Base-by-base conservation (phyloP, 2,329 filamentous ascomycete species). In the Hirsutella thompsonii region DNA sequence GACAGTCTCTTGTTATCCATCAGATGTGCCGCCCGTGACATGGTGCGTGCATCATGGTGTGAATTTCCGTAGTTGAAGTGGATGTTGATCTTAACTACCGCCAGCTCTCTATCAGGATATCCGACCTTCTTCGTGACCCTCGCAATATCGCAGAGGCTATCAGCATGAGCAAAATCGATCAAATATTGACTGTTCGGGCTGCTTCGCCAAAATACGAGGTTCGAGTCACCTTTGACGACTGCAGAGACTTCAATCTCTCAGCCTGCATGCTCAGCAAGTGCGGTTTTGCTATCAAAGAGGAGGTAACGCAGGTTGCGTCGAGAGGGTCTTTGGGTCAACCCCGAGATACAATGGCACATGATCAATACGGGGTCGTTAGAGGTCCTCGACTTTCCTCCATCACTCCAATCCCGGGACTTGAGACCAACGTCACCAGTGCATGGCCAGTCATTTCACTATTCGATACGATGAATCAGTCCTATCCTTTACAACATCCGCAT, bases 241-340 rank as follows among this genome's bases (percentile, higher is more conserved):
- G 39, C 4, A 50, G 59, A 40, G 58, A 63, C 37, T 61, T 63
- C 29, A 51, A 44, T 20, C 40, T 62, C 14, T 44, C 55, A 2
- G 48, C 56, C 4, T 60, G 50, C 36, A 50, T 59, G 39, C 48
- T 64, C 1, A 49, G 55, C 28, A 58, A 53, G 39, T 47, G 52
- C 11, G 55, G 56, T 8, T 58, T 64, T 28, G 21, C 16, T 5
- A 44, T 59, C 30, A 45, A 46, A 23, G 47, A 54, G 4, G 40
- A 46, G 19, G 43, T 45, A 29, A 41, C 44, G 1, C 29, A 34
- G 29, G 14, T 19, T 19, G 13, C 16, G 33, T 13, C 21, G 16
- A 37, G 35, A 16, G 21, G 14, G n/a, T 21, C n/a, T 10, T 14
- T 13, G 26, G 36, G 8, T 18, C 35, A 43, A n/a, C 32, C 44